Evolutionary conservation across 108 stramenopile species (phyloP), one percentile per base, ranked within the genome.

Genomic region (Pelagomonas calceolata): DNA sequence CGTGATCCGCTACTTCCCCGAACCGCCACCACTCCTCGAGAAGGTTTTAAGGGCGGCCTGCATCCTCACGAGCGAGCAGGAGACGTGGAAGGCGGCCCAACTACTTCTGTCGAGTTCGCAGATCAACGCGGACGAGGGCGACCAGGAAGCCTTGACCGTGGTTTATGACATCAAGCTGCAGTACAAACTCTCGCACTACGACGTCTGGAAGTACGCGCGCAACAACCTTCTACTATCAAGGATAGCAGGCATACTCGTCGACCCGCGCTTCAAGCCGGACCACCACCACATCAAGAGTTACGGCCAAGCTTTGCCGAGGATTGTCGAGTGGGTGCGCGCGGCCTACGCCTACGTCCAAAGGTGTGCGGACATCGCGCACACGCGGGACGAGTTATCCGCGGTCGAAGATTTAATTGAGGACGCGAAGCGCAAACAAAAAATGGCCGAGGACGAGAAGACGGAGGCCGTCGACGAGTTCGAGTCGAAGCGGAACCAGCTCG

Each of bases 111-210:
- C 63, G 4, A 39, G 36, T 10, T 65, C 63, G 30, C 37, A 43
- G 30, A 33, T 37, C 64, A 72, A 72, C 66, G 39, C 30, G 66
- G 72, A 72, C 72, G 72, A 75, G 34, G 74, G 74, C 36, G 74
- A 75, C 65, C 10, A 32, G 36, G 74, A 68, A 18, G 68, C 68
- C n/a, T 15, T 75, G 30, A 64, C 30, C 34, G 67, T 43, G 4
- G 69, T 63, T 7, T 75, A 75, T 32, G 74, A 51, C 68, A 34
- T 69, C 31, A 75, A 75, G 74, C 7, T 75, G 29, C 1, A 68
- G 30, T 35, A 39, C 36, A 31, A 68, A 12, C 36, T 69, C 45
- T 4, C 60, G 32, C 60, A 7, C 39, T 69, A 64, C 37, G 68
- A 69, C 30, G 74, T 75, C 29, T 75, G 60, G 26, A 35, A 33